Base-by-base conservation (phyloP, 2,329 filamentous ascomycete genomes). In the Colletotrichum costaricense region DNA sequence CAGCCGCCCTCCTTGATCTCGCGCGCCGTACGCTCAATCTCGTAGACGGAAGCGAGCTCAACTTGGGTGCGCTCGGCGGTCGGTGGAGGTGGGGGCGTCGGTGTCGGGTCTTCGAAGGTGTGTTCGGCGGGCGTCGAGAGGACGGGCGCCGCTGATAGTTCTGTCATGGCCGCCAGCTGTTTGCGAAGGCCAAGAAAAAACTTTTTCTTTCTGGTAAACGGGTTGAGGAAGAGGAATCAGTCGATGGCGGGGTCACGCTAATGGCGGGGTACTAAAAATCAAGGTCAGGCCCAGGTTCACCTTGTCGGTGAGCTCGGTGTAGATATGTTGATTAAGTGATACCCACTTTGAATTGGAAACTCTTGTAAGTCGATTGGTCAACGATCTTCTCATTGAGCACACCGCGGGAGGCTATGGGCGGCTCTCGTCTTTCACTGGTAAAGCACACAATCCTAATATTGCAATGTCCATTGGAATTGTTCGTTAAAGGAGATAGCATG, bases 1-100 rank as follows among this genome's bases (percentile, higher is more conserved):
- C 94, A 97, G 81, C 88, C 88, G 56, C 91, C 93, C 5, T 87
- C 83, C n/a, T 87, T 86, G 59, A 99, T 93, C 82, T 98, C 94
- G 46, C 85, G 82, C 62, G 95, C 89, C 0, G 97, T 98, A 69
- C 94, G 90, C 72, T 89, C 88, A 76, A 98, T 93, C 83, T 99
- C 97, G 85, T 98, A 99, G 62, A 93, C 92, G 54, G 91, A 84
- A 68, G 86, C 85, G 35, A 98, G 86, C 79, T 95, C 93, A 79
- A 94, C 91, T 76, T 96, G 91, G 19, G 84, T 83, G 63, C 79
- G 79, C 76, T 78, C 28, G 76, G 83, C 76, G 74, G 80, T 75
- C 26, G 81, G 71, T 5, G 76, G 63, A 22, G 75, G 75, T 24
- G 72, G 78, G 4, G 67, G 66, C 33, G 78, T 79, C n/a, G 82